Evolutionary conservation across 2,329 filamentous ascomycete species (phyloP).

Genomic region (Cryphonectria nitschkei): DNA sequence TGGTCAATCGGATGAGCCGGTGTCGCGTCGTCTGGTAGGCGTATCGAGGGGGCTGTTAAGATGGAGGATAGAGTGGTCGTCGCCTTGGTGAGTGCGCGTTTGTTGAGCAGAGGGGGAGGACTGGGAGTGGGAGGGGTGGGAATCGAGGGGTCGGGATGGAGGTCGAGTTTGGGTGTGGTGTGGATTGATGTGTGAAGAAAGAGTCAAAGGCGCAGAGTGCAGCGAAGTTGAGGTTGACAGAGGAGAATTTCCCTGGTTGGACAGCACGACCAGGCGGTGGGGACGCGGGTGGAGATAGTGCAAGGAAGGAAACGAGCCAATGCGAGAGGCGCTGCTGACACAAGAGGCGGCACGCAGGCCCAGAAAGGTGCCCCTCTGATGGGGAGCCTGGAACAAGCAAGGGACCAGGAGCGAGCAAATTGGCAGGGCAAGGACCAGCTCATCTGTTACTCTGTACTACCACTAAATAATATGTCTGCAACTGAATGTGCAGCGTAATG

Average conservation of each 20-base stretch:
- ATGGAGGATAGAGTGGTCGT: background rate
- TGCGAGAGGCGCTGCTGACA: background rate
- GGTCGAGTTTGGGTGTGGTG: constrained; percentile 6
- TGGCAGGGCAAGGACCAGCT: background rate
- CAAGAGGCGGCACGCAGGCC: background rate
- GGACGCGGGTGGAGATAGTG: background rate
- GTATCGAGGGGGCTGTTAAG: background rate
- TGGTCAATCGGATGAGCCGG: constrained; percentile 1
- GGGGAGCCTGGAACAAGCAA: background rate
- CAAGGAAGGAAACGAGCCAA: background rate
- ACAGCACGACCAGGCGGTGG: constrained; percentile 12
- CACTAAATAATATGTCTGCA: background rate
- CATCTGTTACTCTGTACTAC: background rate
- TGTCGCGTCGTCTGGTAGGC: background rate
- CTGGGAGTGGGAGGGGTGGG: background rate
- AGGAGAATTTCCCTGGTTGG: constrained; percentile 30
- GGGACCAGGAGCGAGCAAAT: background rate
- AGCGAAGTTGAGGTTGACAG: constrained; percentile 20
- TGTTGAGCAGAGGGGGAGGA: background rate
- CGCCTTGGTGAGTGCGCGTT: background rate
- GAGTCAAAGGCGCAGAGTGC: constrained; percentile 24
- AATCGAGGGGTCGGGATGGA: background rate
- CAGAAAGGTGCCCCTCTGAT: background rate
- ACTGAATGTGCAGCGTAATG: background rate
- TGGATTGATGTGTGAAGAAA: constrained; percentile 13